Evolutionary conservation across 768 basidiomycete species (phyloP).

Genomic region (Mycena capillaripes): DNA sequence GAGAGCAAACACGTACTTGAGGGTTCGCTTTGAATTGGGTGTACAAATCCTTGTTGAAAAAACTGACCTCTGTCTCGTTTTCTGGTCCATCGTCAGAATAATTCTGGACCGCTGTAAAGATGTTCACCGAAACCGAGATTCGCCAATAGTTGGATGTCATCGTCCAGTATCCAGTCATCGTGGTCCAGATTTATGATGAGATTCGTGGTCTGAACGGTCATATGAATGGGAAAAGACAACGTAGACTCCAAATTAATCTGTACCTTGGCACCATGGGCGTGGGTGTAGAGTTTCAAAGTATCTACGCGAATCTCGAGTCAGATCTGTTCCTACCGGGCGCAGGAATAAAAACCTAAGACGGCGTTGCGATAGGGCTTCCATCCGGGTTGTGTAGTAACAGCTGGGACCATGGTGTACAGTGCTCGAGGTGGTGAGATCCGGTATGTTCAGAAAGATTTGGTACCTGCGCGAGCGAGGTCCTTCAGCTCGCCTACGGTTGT

Average conservation of each 20-base stretch:
- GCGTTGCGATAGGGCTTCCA: constrained; percentile 92
- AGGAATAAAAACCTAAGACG: constrained; percentile 65
- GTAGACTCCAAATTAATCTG: constrained; percentile 19
- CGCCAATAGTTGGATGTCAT: constrained; percentile 75
- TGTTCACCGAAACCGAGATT: constrained; percentile 82
- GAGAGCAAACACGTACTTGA: constrained; percentile 68
- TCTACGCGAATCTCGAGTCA: constrained; percentile 61
- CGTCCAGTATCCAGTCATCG: constrained; percentile 91
- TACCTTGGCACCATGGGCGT: constrained; percentile 96
- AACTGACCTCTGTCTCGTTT: constrained; percentile 95
- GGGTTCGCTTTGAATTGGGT: constrained; percentile 88
- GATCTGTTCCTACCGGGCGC: neutral
- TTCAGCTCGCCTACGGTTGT: constrained; percentile 88
- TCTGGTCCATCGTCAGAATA: constrained; percentile 60
- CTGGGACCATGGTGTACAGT: constrained; percentile 56
- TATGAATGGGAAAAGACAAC: constrained; percentile 1
- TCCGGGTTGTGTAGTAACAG: constrained; percentile 76
- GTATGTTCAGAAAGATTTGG: constrained; percentile 25
- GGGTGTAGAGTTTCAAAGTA: constrained; percentile 94
- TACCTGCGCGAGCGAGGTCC: constrained; percentile 77
- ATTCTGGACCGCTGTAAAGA: neutral
- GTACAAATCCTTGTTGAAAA: constrained; percentile 87
- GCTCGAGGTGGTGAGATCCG: constrained; percentile 24
- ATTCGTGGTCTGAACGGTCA: constrained; percentile 83
- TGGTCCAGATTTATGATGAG: constrained; percentile 98